phyloP scores from a whole-genome alignment of 2,329 filamentous ascomycete species.

The Elsinoe batatas region DNA sequence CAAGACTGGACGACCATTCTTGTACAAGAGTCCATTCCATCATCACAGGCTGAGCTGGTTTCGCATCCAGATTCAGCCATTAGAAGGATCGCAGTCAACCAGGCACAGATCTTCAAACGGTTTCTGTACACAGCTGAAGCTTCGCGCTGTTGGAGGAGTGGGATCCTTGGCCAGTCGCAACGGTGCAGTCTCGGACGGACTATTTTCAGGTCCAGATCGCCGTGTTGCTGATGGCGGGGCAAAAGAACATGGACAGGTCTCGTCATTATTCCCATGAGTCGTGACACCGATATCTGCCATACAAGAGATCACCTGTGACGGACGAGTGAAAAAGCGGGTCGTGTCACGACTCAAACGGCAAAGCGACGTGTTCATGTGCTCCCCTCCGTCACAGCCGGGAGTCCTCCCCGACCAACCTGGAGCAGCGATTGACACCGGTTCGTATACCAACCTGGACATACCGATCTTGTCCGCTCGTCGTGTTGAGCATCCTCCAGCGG shows the following conservation, averaged over 20 bases:
- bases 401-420: not conserved
- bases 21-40: not conserved
- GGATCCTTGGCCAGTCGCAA: not conserved
- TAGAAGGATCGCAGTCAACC: not conserved
- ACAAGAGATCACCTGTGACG: not conserved
- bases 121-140: not conserved
- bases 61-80: not conserved
- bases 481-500: not conserved
- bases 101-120: not conserved
- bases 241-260: not conserved
- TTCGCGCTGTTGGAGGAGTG: not conserved
- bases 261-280: constrained; percentile 1
- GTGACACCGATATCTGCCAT: not conserved
- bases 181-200: not conserved
- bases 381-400: not conserved
- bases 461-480: not conserved
- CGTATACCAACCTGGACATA: not conserved
- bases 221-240: not conserved
- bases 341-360: constrained; percentile 1
- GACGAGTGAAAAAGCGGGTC: not conserved
- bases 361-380: not conserved
- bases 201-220: constrained; percentile 6
- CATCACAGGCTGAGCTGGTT: not conserved
- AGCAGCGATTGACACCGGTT: not conserved
- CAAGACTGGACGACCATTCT: not conserved